phyloP scores from a whole-genome alignment of 805 yeast species.

The Wickerhamiella sorbophila region DNA sequence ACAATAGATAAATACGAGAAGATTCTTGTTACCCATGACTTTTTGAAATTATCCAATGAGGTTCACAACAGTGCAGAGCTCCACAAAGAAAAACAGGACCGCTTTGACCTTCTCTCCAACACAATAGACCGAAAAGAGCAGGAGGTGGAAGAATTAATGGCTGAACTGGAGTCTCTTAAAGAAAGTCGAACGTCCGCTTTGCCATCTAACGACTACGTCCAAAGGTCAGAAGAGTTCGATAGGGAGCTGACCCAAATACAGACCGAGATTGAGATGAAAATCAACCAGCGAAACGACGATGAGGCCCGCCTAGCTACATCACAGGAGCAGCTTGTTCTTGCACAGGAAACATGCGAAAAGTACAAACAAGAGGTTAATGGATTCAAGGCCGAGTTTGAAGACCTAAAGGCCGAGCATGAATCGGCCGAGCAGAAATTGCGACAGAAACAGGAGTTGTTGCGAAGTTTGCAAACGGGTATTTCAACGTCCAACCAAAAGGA shows the following conservation, averaged over 20 bases:
- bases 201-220: neutral
- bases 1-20: constrained; percentile 63
- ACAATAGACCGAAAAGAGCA: constrained; percentile 30
- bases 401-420: constrained; percentile 2
- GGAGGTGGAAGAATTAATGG: constrained; percentile 43
- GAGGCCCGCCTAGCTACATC: neutral
- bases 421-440: constrained; percentile 3
- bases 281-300: neutral
- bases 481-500: constrained; percentile 16
- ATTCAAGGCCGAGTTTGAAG: constrained; percentile 4
- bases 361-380: neutral
- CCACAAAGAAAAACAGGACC: neutral
- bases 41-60: constrained; percentile 24
- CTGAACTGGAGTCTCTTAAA: constrained; percentile 41
- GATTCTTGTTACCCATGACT: constrained; percentile 68
- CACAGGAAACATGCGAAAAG: constrained; percentile 23
- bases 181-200: constrained; percentile 35
- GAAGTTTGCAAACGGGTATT: constrained; percentile 16
- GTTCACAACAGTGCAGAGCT: constrained; percentile 16
- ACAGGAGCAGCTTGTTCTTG: constrained; percentile 26
- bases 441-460: constrained; percentile 10
- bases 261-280: constrained; percentile 1
- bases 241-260: constrained; percentile 6
- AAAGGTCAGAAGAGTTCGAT: neutral
- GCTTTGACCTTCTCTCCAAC: neutral